A percentile compares a stretch with the other conserved stretches of the same genome.
Evolutionary conservation across 2,329 filamentous ascomycete genomes (phyloP).

Genomic region (Trichocomaceae sp.): DNA sequence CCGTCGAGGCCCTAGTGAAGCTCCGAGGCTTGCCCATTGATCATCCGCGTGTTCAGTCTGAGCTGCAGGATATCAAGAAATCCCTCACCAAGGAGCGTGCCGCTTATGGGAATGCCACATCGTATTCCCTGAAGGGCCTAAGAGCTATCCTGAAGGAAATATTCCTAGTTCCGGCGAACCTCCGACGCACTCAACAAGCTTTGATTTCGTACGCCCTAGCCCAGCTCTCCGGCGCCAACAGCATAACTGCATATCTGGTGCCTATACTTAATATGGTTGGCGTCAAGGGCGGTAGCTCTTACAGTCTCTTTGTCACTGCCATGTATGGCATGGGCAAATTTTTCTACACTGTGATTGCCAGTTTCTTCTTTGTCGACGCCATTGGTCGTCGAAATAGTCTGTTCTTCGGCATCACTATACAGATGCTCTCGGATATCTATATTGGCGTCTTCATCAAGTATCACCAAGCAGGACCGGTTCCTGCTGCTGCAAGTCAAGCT

Average conservation of each 20-base stretch:
- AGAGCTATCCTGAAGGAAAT: constrained; percentile 30
- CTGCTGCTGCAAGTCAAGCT: constrained; percentile 27
- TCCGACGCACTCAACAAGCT: constrained; percentile 36
- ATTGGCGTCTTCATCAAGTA: constrained; percentile 37
- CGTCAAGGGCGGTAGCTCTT: constrained; percentile 17
- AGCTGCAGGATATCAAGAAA: constrained; percentile 25
- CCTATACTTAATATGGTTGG: constrained; percentile 39
- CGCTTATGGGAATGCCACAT: constrained; percentile 6
- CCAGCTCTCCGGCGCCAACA: constrained; percentile 42
- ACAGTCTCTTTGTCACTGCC: constrained; percentile 35
- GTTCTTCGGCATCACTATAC: constrained; percentile 31
- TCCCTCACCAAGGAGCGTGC: constrained; percentile 17
- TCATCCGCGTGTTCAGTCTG: constrained; percentile 22
- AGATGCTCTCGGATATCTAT: constrained; percentile 39
- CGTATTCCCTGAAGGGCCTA: constrained; percentile 13
- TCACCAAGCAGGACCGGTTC: constrained; percentile 20
- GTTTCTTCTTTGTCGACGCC: constrained; percentile 42
- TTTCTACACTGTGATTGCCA: constrained; percentile 36
- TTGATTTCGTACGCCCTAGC: constrained; percentile 36
- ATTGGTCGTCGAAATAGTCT: constrained; percentile 37
- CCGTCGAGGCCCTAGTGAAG: constrained; percentile 19
- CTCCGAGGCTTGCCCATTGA: constrained; percentile 28
- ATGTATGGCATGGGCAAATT: constrained; percentile 44
- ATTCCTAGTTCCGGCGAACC: constrained; percentile 32
- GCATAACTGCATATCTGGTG: constrained; percentile 41